Percentiles rank a stretch among this genome's conserved stretches.
Evolutionary conservation across 2,329 filamentous ascomycete species (phyloP).

Genomic region (Pseudogymnoascus sp.): DNA sequence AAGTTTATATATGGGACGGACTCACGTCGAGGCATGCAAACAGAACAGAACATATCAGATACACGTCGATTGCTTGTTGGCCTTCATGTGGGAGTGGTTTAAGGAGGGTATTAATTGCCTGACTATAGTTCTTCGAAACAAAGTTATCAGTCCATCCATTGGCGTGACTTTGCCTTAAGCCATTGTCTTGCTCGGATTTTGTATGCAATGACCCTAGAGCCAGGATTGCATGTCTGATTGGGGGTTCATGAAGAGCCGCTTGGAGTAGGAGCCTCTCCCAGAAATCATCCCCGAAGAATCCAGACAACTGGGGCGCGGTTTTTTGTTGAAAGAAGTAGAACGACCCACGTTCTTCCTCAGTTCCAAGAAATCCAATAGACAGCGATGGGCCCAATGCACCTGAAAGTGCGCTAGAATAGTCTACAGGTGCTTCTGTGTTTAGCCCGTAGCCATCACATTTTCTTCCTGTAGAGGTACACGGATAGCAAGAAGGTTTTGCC

Average conservation of each 20-base stretch:
- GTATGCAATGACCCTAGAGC: conserved; percentile 10
- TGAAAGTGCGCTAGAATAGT: background rate
- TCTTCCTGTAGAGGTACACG: conserved; percentile 6
- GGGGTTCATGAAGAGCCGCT: conserved; percentile 4
- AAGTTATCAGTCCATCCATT: background rate
- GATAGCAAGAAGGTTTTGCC: conserved; percentile 3
- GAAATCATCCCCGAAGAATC: conserved; percentile 10
- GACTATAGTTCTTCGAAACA: background rate
- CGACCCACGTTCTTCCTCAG: background rate
- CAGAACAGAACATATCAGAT: background rate
- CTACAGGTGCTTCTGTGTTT: background rate
- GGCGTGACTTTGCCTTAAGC: background rate
- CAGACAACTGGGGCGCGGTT: conserved; percentile 5
- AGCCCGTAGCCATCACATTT: background rate
- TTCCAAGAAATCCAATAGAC: background rate
- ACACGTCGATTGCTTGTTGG: background rate
- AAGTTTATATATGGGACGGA: background rate
- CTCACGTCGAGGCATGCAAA: background rate
- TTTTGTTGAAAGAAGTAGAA: conserved; percentile 11
- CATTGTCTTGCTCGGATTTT: background rate
- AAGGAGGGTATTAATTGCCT: background rate
- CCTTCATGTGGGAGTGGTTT: background rate
- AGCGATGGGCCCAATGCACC: background rate
- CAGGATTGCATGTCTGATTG: conserved; percentile 8
- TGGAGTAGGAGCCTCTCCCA: conserved; percentile 11